Evolutionary conservation across 306 rosid species (phyloP).

Genomic region (Rosa lucieae): DNA sequence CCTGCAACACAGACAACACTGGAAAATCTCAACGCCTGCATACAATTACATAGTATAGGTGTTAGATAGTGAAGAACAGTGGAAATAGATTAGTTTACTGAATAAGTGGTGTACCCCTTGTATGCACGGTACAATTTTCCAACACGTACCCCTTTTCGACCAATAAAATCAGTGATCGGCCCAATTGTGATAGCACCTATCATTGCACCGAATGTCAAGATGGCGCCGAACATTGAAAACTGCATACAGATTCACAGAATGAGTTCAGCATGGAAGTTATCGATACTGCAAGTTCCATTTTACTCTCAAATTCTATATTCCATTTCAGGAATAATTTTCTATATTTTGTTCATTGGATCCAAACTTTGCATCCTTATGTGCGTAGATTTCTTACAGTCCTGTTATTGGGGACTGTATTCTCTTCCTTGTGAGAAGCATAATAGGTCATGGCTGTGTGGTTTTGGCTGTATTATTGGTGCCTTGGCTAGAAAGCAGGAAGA

Average conservation of each 20-base stretch:
- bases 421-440: not conserved
- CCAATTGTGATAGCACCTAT: conserved; percentile 89
- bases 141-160: conserved; percentile 77
- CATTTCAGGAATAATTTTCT: not conserved
- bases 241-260: conserved; percentile 6
- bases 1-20: conserved; percentile 66
- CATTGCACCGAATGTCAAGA: conserved; percentile 93
- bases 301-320: not conserved
- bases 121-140: not conserved
- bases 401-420: not conserved
- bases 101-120: not conserved
- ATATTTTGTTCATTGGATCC: not conserved
- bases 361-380: not conserved
- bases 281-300: not conserved
- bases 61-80: not conserved
- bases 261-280: not conserved
- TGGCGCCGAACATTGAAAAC: conserved; percentile 61
- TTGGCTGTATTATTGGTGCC: not conserved
- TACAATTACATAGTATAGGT: conserved; percentile 8
- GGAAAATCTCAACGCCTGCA: conserved; percentile 89
- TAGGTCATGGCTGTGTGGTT: not conserved
- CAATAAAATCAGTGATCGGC: conserved; percentile 68
- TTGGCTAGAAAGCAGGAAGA: not conserved
- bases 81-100: not conserved
- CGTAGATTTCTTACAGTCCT: not conserved